phyloP scores from a whole-genome alignment of 768 basidiomycete genomes.

The Rubroboletus satanas region DNA sequence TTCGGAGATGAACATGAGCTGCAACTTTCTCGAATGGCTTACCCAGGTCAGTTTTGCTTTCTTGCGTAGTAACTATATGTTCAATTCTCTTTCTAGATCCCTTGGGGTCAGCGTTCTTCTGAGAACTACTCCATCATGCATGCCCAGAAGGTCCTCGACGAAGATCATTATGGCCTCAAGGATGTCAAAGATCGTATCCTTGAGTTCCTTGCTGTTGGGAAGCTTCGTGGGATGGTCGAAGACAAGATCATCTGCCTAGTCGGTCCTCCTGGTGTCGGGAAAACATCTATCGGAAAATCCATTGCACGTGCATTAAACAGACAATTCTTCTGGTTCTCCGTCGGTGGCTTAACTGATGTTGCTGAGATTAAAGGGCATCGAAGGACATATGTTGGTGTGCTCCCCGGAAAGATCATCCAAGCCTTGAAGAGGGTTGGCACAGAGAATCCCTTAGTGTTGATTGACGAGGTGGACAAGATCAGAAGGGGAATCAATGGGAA shows the following conservation, averaged over 20 bases:
- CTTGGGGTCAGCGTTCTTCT: slow-evolving; percentile 92
- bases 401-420: slow-evolving; percentile 94
- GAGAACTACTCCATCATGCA: slow-evolving; percentile 90
- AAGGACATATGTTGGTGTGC: slow-evolving; percentile 92
- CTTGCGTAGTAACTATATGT: neutral
- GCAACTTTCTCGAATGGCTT: slow-evolving; percentile 93
- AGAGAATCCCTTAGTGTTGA: slow-evolving; percentile 90
- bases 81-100: slow-evolving; percentile 53
- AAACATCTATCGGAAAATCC: slow-evolving; percentile 93
- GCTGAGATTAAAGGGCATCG: slow-evolving; percentile 99
- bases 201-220: slow-evolving; percentile 94
- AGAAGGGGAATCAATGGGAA: slow-evolving; percentile 89
- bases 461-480: slow-evolving; percentile 96
- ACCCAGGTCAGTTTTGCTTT: slow-evolving; percentile 53
- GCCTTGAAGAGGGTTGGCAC: slow-evolving; percentile 90
- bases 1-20: slow-evolving; percentile 88
- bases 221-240: slow-evolving; percentile 88
- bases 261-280: slow-evolving; percentile 96
- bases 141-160: slow-evolving; percentile 81
- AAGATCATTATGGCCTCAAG: slow-evolving; percentile 90
- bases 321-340: slow-evolving; percentile 95
- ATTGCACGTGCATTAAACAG: slow-evolving; percentile 88
- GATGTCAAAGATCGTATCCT: slow-evolving; percentile 93
- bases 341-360: slow-evolving; percentile 94
- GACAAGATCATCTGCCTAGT: slow-evolving; percentile 97